These are phyloP conservation scores for Aciculoconidium aculeatum DNA, from an alignment of 805 yeast species.

Conservation along the genomic window DNA sequence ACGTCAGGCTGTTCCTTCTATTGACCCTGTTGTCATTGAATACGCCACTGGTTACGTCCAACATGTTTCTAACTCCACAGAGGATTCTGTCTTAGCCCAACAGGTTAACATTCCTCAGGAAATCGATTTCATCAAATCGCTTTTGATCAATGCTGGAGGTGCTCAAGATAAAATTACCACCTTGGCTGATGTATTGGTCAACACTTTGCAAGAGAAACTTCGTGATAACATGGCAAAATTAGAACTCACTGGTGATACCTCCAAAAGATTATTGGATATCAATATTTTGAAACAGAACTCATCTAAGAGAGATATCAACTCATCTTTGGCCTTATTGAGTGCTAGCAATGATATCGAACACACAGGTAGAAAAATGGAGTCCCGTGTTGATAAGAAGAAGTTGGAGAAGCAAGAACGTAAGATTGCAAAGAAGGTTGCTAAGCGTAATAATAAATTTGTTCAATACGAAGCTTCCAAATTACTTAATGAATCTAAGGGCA, in stretches of 20 bases:
- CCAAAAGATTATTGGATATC: conserved; percentile 78
- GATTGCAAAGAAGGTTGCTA: conserved; percentile 95
- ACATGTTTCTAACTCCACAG: conserved; percentile 70
- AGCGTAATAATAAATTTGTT: conserved; percentile 77
- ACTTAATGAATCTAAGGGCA: conserved; percentile 54
- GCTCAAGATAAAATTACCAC: conserved; percentile 46
- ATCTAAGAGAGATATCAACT: conserved; percentile 64
- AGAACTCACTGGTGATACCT: conserved; percentile 78
- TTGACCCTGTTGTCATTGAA: conserved; percentile 82
- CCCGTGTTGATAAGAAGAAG: conserved; percentile 93
- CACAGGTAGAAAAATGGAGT: conserved; percentile 85
- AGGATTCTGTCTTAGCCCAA: conserved; percentile 76
- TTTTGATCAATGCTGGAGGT: conserved; percentile 83
- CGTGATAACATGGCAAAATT: conserved; percentile 66
- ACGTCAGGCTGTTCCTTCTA: conserved; percentile 78
- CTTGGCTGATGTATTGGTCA: conserved; percentile 42
- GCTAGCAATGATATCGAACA: conserved; percentile 84
- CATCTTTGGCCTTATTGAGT: conserved; percentile 71
- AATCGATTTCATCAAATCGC: conserved; percentile 55
- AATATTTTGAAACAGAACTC: conserved; percentile 55
- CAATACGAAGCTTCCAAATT: conserved; percentile 92
- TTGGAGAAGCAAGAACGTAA: conserved; percentile 95
- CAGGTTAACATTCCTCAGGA: conserved; percentile 64
- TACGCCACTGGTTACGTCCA: conserved; percentile 90
- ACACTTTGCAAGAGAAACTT: conserved; percentile 46